A percentile compares a stretch with the other conserved stretches of the same genome.
phyloP scores from a whole-genome alignment of 2,329 filamentous ascomycete genomes.

The Lasiodiplodia sp. region DNA sequence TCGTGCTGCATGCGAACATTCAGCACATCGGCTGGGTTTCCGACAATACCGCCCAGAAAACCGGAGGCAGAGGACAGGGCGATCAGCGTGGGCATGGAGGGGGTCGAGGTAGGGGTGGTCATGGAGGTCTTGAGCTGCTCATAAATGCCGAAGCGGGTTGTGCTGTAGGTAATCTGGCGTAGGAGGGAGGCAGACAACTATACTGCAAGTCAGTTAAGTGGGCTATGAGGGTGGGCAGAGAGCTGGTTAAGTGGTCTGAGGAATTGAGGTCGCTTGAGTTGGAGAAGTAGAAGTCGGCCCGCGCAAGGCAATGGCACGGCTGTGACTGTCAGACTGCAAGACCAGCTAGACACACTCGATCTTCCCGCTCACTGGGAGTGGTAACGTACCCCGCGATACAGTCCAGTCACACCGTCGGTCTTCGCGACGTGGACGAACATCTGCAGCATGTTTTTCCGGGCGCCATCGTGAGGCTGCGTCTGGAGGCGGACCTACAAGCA shows the following conservation, averaged over 20 bases:
- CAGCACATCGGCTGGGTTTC: constrained; percentile 93
- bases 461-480: constrained; percentile 75
- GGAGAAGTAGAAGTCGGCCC: neutral
- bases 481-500: constrained; percentile 78
- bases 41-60: constrained; percentile 85
- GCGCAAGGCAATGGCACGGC: neutral
- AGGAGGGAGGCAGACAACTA: constrained; percentile 87
- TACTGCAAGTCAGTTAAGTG: neutral
- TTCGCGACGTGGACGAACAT: constrained; percentile 85
- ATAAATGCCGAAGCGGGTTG: constrained; percentile 95
- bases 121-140: constrained; percentile 84
- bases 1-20: constrained; percentile 99
- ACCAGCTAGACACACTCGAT: neutral
- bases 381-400: constrained; percentile 77
- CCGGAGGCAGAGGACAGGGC: constrained; percentile 84
- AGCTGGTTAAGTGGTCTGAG: neutral
- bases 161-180: constrained; percentile 92
- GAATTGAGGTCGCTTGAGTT: neutral
- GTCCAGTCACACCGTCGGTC: constrained; percentile 75
- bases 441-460: constrained; percentile 75
- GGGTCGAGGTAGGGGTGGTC: constrained; percentile 58
- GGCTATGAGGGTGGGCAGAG: neutral
- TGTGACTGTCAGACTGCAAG: neutral
- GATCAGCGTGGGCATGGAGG: constrained; percentile 78
- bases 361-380: neutral